Evolutionary conservation across 2,329 filamentous ascomycete genomes (phyloP), one percentile per base, ranked within the genome.

Genomic region (Aphanocladium album): DNA sequence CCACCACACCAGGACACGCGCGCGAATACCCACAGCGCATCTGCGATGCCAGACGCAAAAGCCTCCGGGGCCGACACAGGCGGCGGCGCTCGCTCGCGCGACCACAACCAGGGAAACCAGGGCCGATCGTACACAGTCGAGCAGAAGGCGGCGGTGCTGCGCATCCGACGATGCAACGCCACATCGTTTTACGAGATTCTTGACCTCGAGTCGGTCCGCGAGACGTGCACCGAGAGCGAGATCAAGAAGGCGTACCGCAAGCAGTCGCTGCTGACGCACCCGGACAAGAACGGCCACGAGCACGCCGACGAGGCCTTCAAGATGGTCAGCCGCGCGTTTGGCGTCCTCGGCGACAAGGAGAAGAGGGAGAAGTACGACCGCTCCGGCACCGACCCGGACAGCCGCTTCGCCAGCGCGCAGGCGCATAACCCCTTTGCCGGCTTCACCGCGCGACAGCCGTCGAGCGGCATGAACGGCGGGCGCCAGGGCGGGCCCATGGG

Each of bases 201-300:
- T 35, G 87, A 87, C 23, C 77, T 97, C 53, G 86, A 89, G 64
- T 76, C 79, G 54, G 79, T 88, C 43, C 82, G 83, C 67, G 77
- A 81, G 61, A 84, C 86, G 21, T 88, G 85, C 69, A 86, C 86
- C 53, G 93, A 98, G 67, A 76, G 81, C 64, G 93, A 98, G 70
- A 92, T 99, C 72, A 99, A 98, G 76, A 98, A 98, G 80, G 93
- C 95, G 7, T 99, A 99, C 77, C 86, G 93, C 71, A 98, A 96
- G 78, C 83, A 96, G 73, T 95, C 90, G 72, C 79, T 99, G 69
- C 82, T 98, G 71, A 99, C 95, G 62, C 95, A 99, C 80, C 95
- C 95, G 64, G 95, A 99, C 80, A 99, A 99, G 81, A 99, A 99
- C 81, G 93, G 93, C 55, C 93, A 97, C 73, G 88, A 93, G 41